These are phyloP conservation scores for Rhizophagus sp. DNA, from an alignment of 192 early-diverging fungal genomes.

Conservation along the genomic window DNA sequence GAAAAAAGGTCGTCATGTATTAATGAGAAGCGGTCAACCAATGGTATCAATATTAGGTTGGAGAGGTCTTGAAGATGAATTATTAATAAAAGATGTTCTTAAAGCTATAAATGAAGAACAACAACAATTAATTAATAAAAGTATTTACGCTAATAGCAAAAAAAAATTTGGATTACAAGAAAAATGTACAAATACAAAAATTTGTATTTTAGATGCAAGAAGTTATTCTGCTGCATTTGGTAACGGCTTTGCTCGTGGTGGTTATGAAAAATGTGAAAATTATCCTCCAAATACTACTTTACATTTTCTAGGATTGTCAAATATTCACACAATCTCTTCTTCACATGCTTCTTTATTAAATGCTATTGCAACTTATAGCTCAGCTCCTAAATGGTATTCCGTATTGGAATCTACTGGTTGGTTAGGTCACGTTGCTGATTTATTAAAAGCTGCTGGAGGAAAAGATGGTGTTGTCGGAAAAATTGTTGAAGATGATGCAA, in stretches of 20 bases:
- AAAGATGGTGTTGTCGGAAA: constrained; percentile 41
- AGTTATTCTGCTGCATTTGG: constrained; percentile 37
- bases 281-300: constrained; percentile 42
- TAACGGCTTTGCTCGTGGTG: constrained; percentile 40
- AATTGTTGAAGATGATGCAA: constrained; percentile 36
- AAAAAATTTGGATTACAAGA: not conserved
- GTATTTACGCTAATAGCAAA: not conserved
- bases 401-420: constrained; percentile 45
- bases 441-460: constrained; percentile 41
- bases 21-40: constrained; percentile 46
- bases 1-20: constrained; percentile 39
- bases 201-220: constrained; percentile 47
- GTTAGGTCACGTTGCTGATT: constrained; percentile 41
- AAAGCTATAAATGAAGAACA: constrained; percentile 34
- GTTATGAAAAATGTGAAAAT: constrained; percentile 44
- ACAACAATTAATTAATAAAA: not conserved
- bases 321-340: constrained; percentile 40
- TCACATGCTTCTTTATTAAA: constrained; percentile 37
- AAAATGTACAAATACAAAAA: constrained; percentile 29
- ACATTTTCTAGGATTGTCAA: constrained; percentile 36
- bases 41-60: constrained; percentile 45
- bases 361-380: constrained; percentile 36
- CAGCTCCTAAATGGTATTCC: constrained; percentile 40
- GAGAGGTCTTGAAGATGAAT: constrained; percentile 43
- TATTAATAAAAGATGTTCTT: constrained; percentile 39